Evolutionary conservation across 305 asterid genomes (phyloP), one percentile per base, ranked within the genome.

Genomic region (Fraxinus sp.): DNA sequence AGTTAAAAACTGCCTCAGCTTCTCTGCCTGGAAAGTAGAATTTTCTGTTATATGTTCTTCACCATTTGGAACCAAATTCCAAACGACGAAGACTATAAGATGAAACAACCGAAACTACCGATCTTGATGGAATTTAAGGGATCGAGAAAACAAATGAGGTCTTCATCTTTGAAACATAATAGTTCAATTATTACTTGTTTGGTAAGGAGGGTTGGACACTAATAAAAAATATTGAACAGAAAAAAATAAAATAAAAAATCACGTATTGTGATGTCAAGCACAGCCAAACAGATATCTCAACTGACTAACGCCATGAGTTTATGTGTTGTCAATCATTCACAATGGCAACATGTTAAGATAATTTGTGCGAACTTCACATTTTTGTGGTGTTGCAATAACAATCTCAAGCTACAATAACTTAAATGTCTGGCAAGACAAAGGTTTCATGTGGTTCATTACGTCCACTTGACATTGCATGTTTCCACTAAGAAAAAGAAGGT

Each of bases 11-110:
- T 55, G 72, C 68, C 64, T 78, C 85, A 2, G 78, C 86, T 76
- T 84, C 84, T 78, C 84, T 77, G 52, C 88, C 89, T 87, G 88
- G 66, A 64, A 83, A 78, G 78, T 79, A 83, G 82, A 82, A 76
- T 13, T n/a, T 24, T 26, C 5, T 18, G 76, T 84, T 77, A 81
- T 66, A 39, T 79, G 70, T 11, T 74, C 70, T 49, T 74, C 4
- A 46, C 33, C 59, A 37, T 75, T 30, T 39, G 22, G 22, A 52
- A 4, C 72, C 77, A 62, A 22, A 59, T 62, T 77, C 80, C 79
- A 32, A 9, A 13, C 57, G 18, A 5, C 18, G 35, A 35, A 1
- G 39, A 83, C 33, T 24, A 3, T 3, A 64, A 64, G 35, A 24
- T 64, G 14, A 22, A 64, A 22, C 73, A 64, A 22, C 2, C 13